A percentile compares a stretch with the other conserved stretches of the same genome.
Conservation (phyloP, 257 asterid genomes). For the Penstemon davidsonii region DNA sequence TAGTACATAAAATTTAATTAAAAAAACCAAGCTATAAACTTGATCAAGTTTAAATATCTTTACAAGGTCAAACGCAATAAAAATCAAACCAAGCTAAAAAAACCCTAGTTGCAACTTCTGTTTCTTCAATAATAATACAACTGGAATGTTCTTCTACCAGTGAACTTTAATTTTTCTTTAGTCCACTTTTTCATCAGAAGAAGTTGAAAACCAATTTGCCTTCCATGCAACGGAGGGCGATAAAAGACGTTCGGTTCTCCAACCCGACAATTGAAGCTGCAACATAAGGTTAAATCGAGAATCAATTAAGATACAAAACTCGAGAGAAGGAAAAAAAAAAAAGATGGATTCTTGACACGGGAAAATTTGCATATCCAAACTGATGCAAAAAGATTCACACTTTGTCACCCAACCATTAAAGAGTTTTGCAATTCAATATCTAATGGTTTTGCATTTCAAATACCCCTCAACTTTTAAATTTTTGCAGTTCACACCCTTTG, state of each 20-base stretch:
- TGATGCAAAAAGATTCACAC: not conserved
- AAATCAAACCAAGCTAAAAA: no score
- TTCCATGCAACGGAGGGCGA: conserved; percentile 87
- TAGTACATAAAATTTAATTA: no score
- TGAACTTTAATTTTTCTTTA: conserved; percentile 12
- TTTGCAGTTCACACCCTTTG: no score
- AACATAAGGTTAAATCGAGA: conserved; percentile 19
- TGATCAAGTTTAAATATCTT: no score
- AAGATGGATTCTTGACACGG: not conserved
- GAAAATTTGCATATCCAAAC: not conserved
- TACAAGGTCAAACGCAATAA: no score
- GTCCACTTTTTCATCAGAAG: conserved; percentile 56
- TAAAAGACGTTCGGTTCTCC: conserved; percentile 89
- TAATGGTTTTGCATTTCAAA: no score
- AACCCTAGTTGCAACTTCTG: no score
- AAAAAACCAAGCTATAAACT: no score
- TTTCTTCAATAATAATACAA: no score
- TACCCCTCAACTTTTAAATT: not conserved
- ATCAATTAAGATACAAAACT: not conserved
- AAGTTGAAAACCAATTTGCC: conserved; percentile 64
- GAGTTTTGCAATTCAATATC: no score
- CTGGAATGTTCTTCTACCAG: no score
- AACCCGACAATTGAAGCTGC: conserved; percentile 76
- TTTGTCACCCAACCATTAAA: no score
- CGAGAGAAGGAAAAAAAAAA: not conserved